phyloP scores from a whole-genome alignment of 1,139 yeast species.

The Blastobotrys petasosporus region DNA sequence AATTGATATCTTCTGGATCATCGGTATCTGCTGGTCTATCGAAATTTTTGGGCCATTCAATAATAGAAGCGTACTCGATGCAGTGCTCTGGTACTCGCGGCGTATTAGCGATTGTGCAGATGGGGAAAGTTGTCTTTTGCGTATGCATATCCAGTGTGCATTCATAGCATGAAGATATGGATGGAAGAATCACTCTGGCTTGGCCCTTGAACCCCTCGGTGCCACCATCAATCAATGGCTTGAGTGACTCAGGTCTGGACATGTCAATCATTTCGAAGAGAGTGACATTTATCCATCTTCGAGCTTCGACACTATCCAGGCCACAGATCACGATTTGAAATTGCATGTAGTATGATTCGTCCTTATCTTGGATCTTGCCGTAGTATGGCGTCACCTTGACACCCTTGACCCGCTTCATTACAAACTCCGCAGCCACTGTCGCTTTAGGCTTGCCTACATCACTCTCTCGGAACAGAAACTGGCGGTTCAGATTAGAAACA shows the following conservation, averaged over 20 bases:
- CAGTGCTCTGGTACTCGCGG: slow-evolving; percentile 94
- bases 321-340: slow-evolving; percentile 82
- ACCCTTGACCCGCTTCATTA: slow-evolving; percentile 43
- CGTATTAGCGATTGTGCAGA: slow-evolving; percentile 91
- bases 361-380: slow-evolving; percentile 68
- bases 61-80: slow-evolving; percentile 80
- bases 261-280: slow-evolving; percentile 56
- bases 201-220: slow-evolving; percentile 95
- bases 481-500: slow-evolving; percentile 81
- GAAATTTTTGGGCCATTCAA: slow-evolving; percentile 62
- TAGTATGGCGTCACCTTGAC: slow-evolving; percentile 53
- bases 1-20: slow-evolving; percentile 56
- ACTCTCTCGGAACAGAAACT: slow-evolving; percentile 64
- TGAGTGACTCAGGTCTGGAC: slow-evolving; percentile 48
- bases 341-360: slow-evolving; percentile 55
- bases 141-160: slow-evolving; percentile 78
- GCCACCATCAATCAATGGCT: slow-evolving; percentile 92
- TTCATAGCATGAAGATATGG: slow-evolving; percentile 84
- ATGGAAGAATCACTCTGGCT: slow-evolving; percentile 79
- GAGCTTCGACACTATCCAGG: slow-evolving; percentile 80
- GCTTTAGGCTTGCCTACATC: slow-evolving; percentile 86
- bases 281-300: slow-evolving; percentile 85
- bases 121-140: slow-evolving; percentile 69
- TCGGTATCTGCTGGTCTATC: slow-evolving; percentile 58
- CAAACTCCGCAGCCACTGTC: slow-evolving; percentile 62